Evolutionary conservation across 1,284 basidiomycete genomes (phyloP).

Genomic region (Phlebopus sp.): DNA sequence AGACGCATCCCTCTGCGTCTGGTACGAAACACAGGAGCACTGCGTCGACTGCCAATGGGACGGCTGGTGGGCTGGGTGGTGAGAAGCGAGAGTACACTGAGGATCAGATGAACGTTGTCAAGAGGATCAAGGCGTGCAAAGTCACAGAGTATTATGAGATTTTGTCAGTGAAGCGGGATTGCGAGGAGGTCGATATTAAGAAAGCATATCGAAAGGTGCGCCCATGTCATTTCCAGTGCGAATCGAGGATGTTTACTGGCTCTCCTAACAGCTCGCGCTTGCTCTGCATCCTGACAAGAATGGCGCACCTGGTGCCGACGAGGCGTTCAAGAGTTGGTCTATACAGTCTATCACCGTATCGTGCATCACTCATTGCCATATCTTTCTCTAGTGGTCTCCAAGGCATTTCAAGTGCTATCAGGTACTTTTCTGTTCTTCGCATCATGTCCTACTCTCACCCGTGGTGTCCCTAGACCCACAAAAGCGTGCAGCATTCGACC

Average conservation of each 20-base stretch:
- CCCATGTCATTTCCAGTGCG: slow-evolving; percentile 3
- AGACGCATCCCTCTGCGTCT: slow-evolving; percentile 66
- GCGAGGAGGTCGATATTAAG: slow-evolving; percentile 90
- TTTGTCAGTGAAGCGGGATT: slow-evolving; percentile 78
- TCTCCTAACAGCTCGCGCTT: slow-evolving; percentile 70
- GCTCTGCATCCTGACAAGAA: slow-evolving; percentile 98
- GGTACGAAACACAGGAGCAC: slow-evolving; percentile 57
- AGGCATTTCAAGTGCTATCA: slow-evolving; percentile 94
- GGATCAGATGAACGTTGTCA: slow-evolving; percentile 85
- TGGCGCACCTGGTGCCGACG: slow-evolving; percentile 95
- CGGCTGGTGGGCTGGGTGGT: slow-evolving; percentile 52
- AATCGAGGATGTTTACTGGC: slow-evolving; percentile 5
- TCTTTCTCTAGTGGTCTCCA: slow-evolving; percentile 81
- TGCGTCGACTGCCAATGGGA: slow-evolving; percentile 37
- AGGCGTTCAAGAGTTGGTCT: slow-evolving; percentile 93
- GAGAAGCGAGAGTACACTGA: slow-evolving; percentile 85
- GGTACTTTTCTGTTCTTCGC: slow-evolving; percentile 64
- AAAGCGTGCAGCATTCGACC: slow-evolving; percentile 89
- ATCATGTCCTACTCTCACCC: slow-evolving; percentile 11
- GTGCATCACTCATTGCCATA: slow-evolving; percentile 8
- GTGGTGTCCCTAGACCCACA: slow-evolving; percentile 62
- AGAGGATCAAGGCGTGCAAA: slow-evolving; percentile 83
- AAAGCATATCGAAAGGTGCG: slow-evolving; percentile 94
- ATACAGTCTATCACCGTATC: not conserved
- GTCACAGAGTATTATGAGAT: slow-evolving; percentile 95